These are phyloP conservation scores for Heterobasidion occidentale DNA, from an alignment of 1,284 basidiomycete genomes.

Conservation along the genomic window DNA sequence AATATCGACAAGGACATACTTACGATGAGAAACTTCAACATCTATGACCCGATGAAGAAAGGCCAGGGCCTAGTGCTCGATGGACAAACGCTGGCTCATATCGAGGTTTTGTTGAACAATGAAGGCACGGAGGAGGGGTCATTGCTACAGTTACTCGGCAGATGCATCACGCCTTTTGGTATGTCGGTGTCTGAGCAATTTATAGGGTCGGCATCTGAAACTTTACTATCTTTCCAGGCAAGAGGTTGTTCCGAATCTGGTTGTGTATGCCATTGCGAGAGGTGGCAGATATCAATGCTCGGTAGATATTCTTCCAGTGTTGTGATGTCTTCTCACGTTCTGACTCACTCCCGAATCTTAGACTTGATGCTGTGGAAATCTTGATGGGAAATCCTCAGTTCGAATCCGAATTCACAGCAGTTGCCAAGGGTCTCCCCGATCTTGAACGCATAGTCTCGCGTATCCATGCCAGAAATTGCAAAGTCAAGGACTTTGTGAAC, in stretches of 20 bases:
- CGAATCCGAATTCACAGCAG: slow-evolving; percentile 63
- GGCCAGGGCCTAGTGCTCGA: slow-evolving; percentile 83
- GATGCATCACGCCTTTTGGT: slow-evolving; percentile 89
- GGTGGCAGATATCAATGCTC: slow-evolving; percentile 77
- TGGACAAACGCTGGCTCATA: slow-evolving; percentile 88
- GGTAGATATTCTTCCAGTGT: slow-evolving; percentile 35
- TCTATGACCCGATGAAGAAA: slow-evolving; percentile 89
- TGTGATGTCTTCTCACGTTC: neutral
- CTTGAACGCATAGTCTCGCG: slow-evolving; percentile 90
- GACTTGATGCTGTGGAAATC: slow-evolving; percentile 89
- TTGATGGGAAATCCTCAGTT: slow-evolving; percentile 75
- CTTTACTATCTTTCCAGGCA: slow-evolving; percentile 42
- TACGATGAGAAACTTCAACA: slow-evolving; percentile 92
- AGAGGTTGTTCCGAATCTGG: slow-evolving; percentile 92
- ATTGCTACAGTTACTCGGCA: slow-evolving; percentile 73
- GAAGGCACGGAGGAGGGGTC: slow-evolving; percentile 90
- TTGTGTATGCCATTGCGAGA: slow-evolving; percentile 83
- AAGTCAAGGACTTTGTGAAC: slow-evolving; percentile 79
- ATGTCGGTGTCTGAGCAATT: slow-evolving; percentile 16
- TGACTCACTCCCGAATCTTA: slow-evolving; percentile 20
- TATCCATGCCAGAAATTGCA: slow-evolving; percentile 87
- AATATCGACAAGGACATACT: slow-evolving; percentile 93
- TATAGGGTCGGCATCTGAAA: neutral
- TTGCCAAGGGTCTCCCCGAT: slow-evolving; percentile 82
- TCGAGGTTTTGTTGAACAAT: slow-evolving; percentile 88